Percentiles rank a stretch among this genome's conserved stretches.
phyloP scores from a whole-genome alignment of 1,139 yeast species.

The Yamadazyma friedrichii region DNA sequence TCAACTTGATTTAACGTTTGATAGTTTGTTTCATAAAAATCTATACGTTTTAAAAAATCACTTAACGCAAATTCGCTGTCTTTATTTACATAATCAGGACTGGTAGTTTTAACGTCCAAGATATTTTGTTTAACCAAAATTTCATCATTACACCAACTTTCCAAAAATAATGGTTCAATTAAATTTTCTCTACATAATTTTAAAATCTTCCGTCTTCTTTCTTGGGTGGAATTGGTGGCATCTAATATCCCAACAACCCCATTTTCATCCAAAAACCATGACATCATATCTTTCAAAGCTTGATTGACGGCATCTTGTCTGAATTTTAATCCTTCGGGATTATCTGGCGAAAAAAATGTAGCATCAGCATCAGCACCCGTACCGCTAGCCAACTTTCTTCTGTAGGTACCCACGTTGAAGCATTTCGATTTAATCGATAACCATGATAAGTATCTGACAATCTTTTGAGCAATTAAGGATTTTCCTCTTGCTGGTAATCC shows the following conservation, averaged over 20 bases:
- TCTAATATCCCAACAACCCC: slow-evolving; percentile 93
- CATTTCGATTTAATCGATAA: slow-evolving; percentile 82
- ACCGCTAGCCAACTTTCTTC: slow-evolving; percentile 54
- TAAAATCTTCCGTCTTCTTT: slow-evolving; percentile 66
- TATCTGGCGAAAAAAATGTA: slow-evolving; percentile 72
- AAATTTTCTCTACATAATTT: slow-evolving; percentile 61
- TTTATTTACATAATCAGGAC: slow-evolving; percentile 79
- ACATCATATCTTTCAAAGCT: slow-evolving; percentile 82
- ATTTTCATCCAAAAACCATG: slow-evolving; percentile 77
- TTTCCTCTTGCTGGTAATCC: slow-evolving; percentile 75
- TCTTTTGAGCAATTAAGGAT: slow-evolving; percentile 76
- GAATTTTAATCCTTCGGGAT: slow-evolving; percentile 59
- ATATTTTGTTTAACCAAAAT: slow-evolving; percentile 77
- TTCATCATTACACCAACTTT: slow-evolving; percentile 85
- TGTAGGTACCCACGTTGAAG: slow-evolving; percentile 85
- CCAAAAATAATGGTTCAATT: slow-evolving; percentile 89
- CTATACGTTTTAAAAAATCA: slow-evolving; percentile 74
- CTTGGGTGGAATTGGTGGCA: slow-evolving; percentile 74
- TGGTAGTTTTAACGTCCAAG: slow-evolving; percentile 78
- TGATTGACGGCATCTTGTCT: slow-evolving; percentile 68
- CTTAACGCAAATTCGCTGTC: slow-evolving; percentile 70
- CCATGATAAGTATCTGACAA: slow-evolving; percentile 91
- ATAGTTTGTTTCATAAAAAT: slow-evolving; percentile 69
- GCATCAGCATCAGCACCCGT: slow-evolving; percentile 40
- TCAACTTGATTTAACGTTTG: slow-evolving; percentile 60